phyloP scores from a whole-genome alignment of 2,329 filamentous ascomycete genomes.

The Colletotrichum sojae region DNA sequence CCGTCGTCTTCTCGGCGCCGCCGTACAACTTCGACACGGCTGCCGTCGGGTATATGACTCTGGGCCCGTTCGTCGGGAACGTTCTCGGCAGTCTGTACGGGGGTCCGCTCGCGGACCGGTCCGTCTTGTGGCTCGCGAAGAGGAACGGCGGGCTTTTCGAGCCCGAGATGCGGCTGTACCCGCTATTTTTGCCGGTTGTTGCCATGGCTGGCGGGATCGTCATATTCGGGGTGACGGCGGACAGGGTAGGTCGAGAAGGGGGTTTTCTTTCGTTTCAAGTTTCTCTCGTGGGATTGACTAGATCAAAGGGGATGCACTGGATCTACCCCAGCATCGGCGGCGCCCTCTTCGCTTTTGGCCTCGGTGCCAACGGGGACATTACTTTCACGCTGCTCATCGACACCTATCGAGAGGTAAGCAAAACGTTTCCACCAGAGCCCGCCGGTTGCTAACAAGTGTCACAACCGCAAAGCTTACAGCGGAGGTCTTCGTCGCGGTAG shows the following conservation, averaged over 20 bases:
- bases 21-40: constrained; percentile 48
- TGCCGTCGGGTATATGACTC: constrained; percentile 45
- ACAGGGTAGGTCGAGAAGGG: constrained; percentile 45
- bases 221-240: constrained; percentile 53
- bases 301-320: constrained; percentile 54
- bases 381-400: constrained; percentile 53
- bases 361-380: constrained; percentile 52
- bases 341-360: constrained; percentile 53
- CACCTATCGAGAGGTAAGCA: constrained; percentile 52
- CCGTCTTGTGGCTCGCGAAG: constrained; percentile 52
- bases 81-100: constrained; percentile 54
- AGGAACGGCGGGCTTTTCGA: constrained; percentile 57
- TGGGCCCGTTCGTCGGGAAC: constrained; percentile 53
- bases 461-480: constrained; percentile 43
- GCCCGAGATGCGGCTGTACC: constrained; percentile 58
- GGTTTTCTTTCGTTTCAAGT: too few relatives aligned
- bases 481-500: constrained; percentile 49
- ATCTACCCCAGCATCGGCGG: constrained; percentile 53
- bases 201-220: constrained; percentile 50
- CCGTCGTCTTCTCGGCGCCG: constrained; percentile 50
- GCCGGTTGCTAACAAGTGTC: background rate
- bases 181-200: constrained; percentile 46
- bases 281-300: background rate
- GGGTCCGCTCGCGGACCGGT: constrained; percentile 54
- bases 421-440: too few relatives aligned